Evolutionary conservation across 305 asterid species (phyloP), one percentile per base, ranked within the genome.

Genomic region (Fraxinus latifolia): DNA sequence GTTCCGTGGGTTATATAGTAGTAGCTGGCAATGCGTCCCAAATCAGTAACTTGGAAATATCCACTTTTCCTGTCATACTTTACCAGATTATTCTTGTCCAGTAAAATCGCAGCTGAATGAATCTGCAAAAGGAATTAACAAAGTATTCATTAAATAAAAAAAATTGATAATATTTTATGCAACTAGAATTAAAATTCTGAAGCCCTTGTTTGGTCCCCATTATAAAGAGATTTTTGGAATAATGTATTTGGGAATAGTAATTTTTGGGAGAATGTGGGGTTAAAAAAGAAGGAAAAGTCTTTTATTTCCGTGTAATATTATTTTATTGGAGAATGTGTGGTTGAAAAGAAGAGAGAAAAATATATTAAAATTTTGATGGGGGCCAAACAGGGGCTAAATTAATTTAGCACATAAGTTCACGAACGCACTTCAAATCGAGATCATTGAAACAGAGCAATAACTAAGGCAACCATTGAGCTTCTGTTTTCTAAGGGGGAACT

Each of bases 21-120:
- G 85, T 93, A 93, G 87, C 99, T 96, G 39, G 98, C 99, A 88
- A 96, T 96, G 77, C 97, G 98, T 25, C 98, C 99, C 92, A 96
- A 86, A 87, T 96, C 99, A 3, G 99, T 93, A 62, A 93, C 97
- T 91, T 96, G 99, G 92, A 94, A 96, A 85, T 92, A 96, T 87
- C 98, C 98, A 89, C 98, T 94, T 84, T 93, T 96, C 82, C 95
- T 87, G 70, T 94, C 99, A 87, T 96, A 96, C 89, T 93, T 96
- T 79, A 93, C 89, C 87, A 96, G 90, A 87, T 93, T 96, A 85
- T 90, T 93, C 86, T 92, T 90, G 86, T 94, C 99, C 94, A 96
- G 34, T 67, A 93, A 47, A 9, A 90, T 87, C 34, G 97, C 97
- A 3, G 99, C 99, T 62, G 98, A 92, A 90, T 94, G 97, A 84